Conservation (phyloP, 768 basidiomycete genomes). For the Boletus tylopilopsis region DNA sequence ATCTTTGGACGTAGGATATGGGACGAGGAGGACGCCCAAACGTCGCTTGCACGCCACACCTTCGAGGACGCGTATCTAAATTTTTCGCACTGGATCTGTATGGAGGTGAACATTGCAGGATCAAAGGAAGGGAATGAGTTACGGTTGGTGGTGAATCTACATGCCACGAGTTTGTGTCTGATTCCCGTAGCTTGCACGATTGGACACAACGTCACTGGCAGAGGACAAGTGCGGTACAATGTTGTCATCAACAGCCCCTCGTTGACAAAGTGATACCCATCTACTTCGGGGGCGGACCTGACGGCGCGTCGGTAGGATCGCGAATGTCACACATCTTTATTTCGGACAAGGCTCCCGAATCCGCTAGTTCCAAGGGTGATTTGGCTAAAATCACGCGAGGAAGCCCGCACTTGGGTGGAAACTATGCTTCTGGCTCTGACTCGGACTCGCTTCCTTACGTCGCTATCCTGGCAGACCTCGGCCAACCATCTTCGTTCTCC, state of each 20-base stretch:
- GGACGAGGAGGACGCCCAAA: not conserved
- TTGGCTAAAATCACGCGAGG: too few relatives aligned
- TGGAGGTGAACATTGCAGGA: slow-evolving; percentile 5
- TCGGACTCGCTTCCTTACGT: not conserved
- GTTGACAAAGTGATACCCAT: slow-evolving; percentile 11
- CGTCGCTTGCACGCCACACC: not conserved
- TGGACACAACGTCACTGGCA: slow-evolving; percentile 13
- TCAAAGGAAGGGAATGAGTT: not conserved
- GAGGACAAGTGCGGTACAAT: slow-evolving; percentile 16
- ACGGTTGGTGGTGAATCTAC: not conserved
- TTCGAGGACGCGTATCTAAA: slow-evolving; percentile 10
- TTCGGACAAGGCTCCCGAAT: too few relatives aligned
- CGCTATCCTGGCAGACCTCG: too few relatives aligned
- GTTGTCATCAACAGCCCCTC: slow-evolving; percentile 6
- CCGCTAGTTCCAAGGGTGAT: too few relatives aligned
- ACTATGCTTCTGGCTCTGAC: not conserved
- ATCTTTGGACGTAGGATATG: slow-evolving; percentile 1
- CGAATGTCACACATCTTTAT: too few relatives aligned
- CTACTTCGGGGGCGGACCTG: too few relatives aligned
- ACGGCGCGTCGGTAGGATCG: too few relatives aligned
- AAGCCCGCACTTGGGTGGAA: too few relatives aligned
- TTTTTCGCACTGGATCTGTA: slow-evolving; percentile 16
- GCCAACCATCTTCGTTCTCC: too few relatives aligned
- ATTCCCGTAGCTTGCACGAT: not conserved
- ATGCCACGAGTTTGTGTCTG: not conserved